Base-by-base conservation (phyloP, 1,284 basidiomycete species). In the Meripilus lineatus region DNA sequence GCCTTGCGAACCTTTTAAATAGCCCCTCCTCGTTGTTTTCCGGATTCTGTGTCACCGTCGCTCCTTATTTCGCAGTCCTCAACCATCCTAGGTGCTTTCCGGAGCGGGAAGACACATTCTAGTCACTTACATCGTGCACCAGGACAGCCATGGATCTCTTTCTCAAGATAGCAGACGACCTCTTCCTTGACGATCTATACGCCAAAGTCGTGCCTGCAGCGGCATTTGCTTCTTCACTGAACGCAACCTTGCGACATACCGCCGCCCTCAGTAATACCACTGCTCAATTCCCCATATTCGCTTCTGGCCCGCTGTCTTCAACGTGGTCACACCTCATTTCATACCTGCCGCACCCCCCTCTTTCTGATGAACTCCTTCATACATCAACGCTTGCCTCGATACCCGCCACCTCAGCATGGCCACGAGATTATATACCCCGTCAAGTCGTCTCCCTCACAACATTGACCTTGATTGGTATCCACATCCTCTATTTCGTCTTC, bases 401-500 rank as follows among this genome's bases (percentile, higher is more conserved):
- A 46, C 55, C 62, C 11, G 57, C 66, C 35, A 50, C 72, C 6
- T 87, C 85, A 3, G 84, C 83, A 32, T 90, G 89, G 83, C 77
- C 89, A 0, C 77, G 92, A 38, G 84, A 93, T 58, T 81, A 85
- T 59, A 59, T 93, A 6, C 75, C 79, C 0, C 78, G 94, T 28
- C 95, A 98, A 62, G 52, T 84, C 7, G 33, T 89, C 20, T 96
- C 93, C 2, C 72, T 99, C 44, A 67, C 70, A 51, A 62, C 74
- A 33, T 62, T 98, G 53, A 95, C 93, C 6, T 70, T 90, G 48
- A 56, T 91, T 48, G 93, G 92, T 50, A 90, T 93, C 43, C 77
- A 84, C 55, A 30, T 81, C 36, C 74, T 94, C 40, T 94, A 99
- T 68, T 95, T 97, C 67, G 46, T 84, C 33, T 89, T 96, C 58